Base-by-base conservation (phyloP, 345 rosid genomes). In the Aegle marmelos region DNA sequence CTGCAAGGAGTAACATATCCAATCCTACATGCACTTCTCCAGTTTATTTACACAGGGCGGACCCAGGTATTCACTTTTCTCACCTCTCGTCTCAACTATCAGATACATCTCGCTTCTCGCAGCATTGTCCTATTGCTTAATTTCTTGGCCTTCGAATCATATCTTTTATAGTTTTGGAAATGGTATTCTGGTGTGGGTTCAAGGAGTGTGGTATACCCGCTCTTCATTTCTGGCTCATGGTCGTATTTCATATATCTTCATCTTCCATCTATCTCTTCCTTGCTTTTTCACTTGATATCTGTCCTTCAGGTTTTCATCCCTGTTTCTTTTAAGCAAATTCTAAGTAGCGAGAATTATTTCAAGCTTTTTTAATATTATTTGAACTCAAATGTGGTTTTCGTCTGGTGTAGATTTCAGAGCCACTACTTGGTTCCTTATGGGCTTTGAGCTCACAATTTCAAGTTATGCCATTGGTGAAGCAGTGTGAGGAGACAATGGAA, bases 21-120 rank as follows among this genome's bases (percentile, higher is more conserved):
- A 28, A 81, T 86, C 85, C 90, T 94, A 37, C 93, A 87, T 77
- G 90, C 95, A 33, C 91, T 96, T 87, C 98, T 96, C 80, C 89
- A 86, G 56, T 92, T 89, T 81, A 86, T 96, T 69, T 94, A 94
- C 81, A 81, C 90, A 0, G 98, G 99, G 57, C 79, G 80, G 41
- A 89, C 95, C 24, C 91, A 89, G 99, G 98, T 96, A 83, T 79
- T 28, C 17, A 30, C 69, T 62, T 4, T 67, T 58, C 53, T 24
- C 8, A 6, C 54, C 70, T 4, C 30, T 56, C 72, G 37, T 72
- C 62, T 71, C 28, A 34, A 10, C 45, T 36, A 68, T 76, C 2
- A 5, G 8, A 45, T 61, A 45, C 78, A 25, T 48, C 11, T 21
- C 22, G 31, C 78, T 22, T 48, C 11, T 21, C 22, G 31, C 2